A percentile compares a stretch with the other conserved stretches of the same genome.
Evolutionary conservation across 352 stramenopile genomes (phyloP).

Genomic region (Phytophthora idaei): DNA sequence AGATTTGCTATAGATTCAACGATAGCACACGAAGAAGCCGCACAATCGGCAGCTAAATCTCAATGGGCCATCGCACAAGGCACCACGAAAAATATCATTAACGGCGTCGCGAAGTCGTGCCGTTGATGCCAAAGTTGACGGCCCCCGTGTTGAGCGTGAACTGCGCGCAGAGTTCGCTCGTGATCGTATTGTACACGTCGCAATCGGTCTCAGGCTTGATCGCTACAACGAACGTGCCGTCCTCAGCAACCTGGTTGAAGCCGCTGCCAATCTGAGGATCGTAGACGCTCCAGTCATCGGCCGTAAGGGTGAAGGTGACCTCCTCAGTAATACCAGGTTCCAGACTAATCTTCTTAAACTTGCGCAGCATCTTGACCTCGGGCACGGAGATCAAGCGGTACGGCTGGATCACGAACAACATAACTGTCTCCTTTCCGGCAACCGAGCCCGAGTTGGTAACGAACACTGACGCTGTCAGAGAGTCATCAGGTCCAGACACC

Average conservation of each 20-base stretch:
- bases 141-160: conserved; percentile 48
- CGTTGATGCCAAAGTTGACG: conserved; percentile 37
- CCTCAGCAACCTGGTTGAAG: conserved; percentile 68
- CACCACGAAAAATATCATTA: conserved; percentile 4
- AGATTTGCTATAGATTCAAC: conserved; percentile 3
- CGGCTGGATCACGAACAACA: conserved; percentile 80
- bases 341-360: conserved; percentile 79
- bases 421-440: conserved; percentile 72
- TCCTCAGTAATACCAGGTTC: conserved; percentile 42
- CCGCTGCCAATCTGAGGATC: conserved; percentile 63
- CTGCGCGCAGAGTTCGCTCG: conserved; percentile 47
- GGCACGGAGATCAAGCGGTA: conserved; percentile 66
- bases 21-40: background rate
- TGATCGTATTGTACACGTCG: conserved; percentile 56
- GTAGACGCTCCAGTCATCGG: conserved; percentile 67
- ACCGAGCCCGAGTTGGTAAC: conserved; percentile 73
- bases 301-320: conserved; percentile 53
- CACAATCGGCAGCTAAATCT: background rate
- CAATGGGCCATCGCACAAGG: background rate
- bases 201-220: conserved; percentile 79
- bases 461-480: conserved; percentile 52
- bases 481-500: conserved; percentile 30
- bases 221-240: conserved; percentile 69
- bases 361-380: conserved; percentile 83
- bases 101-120: conserved; percentile 25